Evolutionary conservation across 352 stramenopile species (phyloP).

Genomic region (Phytophthora idaei): DNA sequence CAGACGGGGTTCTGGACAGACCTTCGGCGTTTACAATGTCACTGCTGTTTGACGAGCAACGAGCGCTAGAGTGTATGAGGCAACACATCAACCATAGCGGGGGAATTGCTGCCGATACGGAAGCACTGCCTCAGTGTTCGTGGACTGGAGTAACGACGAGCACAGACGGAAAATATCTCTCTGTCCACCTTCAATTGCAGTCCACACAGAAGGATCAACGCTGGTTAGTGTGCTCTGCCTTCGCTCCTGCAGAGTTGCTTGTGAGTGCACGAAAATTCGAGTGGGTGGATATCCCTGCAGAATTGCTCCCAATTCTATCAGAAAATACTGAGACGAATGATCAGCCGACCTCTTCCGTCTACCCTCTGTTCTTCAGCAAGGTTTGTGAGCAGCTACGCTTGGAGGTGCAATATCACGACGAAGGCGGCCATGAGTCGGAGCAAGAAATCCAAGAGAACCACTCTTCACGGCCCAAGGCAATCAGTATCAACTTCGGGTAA

Average conservation of each 20-base stretch:
- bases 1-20: conserved; percentile 11
- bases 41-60: conserved; percentile 24
- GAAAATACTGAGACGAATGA: neutral
- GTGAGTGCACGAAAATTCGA: conserved; percentile 18
- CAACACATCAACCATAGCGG: neutral
- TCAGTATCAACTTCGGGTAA: conserved; percentile 14
- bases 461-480: conserved; percentile 1
- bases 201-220: neutral
- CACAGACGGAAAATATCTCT: conserved; percentile 19
- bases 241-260: conserved; percentile 25
- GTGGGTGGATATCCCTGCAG: conserved; percentile 22
- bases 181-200: conserved; percentile 23
- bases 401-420: conserved; percentile 2
- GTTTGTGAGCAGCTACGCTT: conserved; percentile 20
- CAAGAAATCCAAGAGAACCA: neutral
- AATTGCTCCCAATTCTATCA: conserved; percentile 8
- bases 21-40: conserved; percentile 10
- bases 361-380: conserved; percentile 14
- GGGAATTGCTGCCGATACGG: neutral
- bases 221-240: conserved; percentile 33
- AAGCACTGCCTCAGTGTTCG: neutral
- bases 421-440: neutral
- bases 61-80: conserved; percentile 14
- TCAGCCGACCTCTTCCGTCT: neutral
- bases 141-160: conserved; percentile 21